phyloP scores from a whole-genome alignment of 179 eudicot genomes.

The Monotropa hypopitys region DNA sequence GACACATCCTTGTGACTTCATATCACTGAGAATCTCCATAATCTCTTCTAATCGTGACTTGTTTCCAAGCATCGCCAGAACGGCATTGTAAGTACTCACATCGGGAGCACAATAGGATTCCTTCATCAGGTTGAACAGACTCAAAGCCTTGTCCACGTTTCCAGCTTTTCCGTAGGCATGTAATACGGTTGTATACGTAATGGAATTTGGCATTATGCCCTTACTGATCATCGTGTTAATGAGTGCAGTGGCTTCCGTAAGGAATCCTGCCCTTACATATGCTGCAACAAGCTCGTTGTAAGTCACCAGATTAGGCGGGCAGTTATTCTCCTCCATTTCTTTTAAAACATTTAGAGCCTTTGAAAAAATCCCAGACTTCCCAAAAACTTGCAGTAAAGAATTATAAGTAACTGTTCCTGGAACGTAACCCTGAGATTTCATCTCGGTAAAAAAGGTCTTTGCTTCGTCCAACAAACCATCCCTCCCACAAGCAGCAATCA shows the following conservation, averaged over 20 bases:
- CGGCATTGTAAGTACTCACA: slow-evolving; percentile 70
- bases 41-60: slow-evolving; percentile 67
- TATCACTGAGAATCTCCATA: slow-evolving; percentile 56
- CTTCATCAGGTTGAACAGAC: slow-evolving; percentile 61
- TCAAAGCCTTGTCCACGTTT: slow-evolving; percentile 65
- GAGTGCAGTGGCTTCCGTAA: slow-evolving; percentile 63
- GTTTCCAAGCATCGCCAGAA: slow-evolving; percentile 75
- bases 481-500: slow-evolving; percentile 86
- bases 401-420: slow-evolving; percentile 78
- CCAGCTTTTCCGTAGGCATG: slow-evolving; percentile 86
- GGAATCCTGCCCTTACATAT: slow-evolving; percentile 77
- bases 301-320: slow-evolving; percentile 68
- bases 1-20: slow-evolving; percentile 63
- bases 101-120: slow-evolving; percentile 71
- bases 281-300: slow-evolving; percentile 81
- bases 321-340: slow-evolving; percentile 72
- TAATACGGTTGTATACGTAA: slow-evolving; percentile 76
- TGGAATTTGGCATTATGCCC: slow-evolving; percentile 68
- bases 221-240: slow-evolving; percentile 57
- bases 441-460: slow-evolving; percentile 40
- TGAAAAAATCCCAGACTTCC: slow-evolving; percentile 59
- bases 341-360: slow-evolving; percentile 68
- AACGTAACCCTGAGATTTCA: slow-evolving; percentile 48
- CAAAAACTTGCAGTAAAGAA: slow-evolving; percentile 79
- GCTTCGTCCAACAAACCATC: slow-evolving; percentile 87